Evolutionary conservation across 2,329 filamentous ascomycete genomes (phyloP).

Genomic region (Ceratocystis diversiconidia): DNA sequence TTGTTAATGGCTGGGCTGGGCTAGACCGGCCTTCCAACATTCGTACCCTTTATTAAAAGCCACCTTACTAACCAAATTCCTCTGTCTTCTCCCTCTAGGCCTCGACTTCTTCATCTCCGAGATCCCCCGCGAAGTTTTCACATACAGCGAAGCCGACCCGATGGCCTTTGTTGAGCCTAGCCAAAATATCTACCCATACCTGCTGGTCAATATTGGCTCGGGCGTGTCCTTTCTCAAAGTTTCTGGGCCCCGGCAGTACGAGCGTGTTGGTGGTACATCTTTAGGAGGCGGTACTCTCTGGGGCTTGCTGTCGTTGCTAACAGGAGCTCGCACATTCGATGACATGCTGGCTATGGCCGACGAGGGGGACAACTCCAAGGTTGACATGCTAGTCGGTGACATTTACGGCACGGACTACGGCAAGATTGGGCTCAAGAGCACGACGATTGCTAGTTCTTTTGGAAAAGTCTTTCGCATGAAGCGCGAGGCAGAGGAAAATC

Average conservation of each 20-base stretch:
- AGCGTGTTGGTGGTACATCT: constrained; percentile 88
- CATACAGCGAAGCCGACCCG: constrained; percentile 78
- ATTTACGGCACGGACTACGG: constrained; percentile 94
- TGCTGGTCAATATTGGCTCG: constrained; percentile 95
- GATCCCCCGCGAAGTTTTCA: constrained; percentile 93
- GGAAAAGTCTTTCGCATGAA: constrained; percentile 95
- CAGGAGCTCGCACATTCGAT: constrained; percentile 89
- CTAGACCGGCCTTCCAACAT: too few species aligned
- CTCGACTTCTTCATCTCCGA: constrained; percentile 98
- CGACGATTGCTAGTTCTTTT: constrained; percentile 88
- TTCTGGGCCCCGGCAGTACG: constrained; percentile 69
- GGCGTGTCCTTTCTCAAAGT: constrained; percentile 97
- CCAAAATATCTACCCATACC: constrained; percentile 82
- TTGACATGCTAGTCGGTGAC: constrained; percentile 94
- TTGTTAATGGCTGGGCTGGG: too few species aligned
- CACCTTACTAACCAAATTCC: constrained; percentile 17
- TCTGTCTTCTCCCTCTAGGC: constrained; percentile 34
- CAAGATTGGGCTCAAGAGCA: constrained; percentile 92
- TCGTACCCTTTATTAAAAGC: too few species aligned
- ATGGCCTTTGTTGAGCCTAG: constrained; percentile 75
- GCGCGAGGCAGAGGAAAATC: constrained; percentile 58
- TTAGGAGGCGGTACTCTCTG: constrained; percentile 94
- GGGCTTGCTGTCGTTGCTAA: constrained; percentile 83
- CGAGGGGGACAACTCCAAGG: constrained; percentile 76
- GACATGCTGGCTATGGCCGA: constrained; percentile 92